Evolutionary conservation across 2,329 filamentous ascomycete species (phyloP).

Genomic region (Geosmithia putterillii): DNA sequence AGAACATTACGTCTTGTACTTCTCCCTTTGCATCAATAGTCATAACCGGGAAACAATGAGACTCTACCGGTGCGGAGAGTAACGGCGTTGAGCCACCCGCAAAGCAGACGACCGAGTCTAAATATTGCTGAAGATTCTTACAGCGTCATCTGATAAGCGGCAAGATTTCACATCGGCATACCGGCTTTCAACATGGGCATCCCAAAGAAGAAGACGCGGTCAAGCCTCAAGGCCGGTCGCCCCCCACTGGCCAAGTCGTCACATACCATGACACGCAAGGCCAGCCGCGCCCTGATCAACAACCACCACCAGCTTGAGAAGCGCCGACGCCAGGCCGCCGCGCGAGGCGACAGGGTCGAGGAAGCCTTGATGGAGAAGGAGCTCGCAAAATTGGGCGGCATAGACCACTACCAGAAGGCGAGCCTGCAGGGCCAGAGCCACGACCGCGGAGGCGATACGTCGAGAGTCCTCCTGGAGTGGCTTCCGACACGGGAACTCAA

Average conservation of each 20-base stretch:
- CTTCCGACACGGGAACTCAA: conserved; percentile 23
- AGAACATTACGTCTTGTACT: too few species aligned
- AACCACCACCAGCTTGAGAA: conserved; percentile 55
- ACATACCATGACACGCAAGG: conserved; percentile 50
- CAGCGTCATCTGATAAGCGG: too few species aligned
- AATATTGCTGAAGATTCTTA: too few species aligned
- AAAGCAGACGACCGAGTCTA: too few species aligned
- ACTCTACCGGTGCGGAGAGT: too few species aligned
- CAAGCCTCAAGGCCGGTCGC: conserved; percentile 36
- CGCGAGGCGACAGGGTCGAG: conserved; percentile 31
- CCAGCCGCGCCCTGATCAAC: conserved; percentile 53
- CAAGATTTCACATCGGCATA: background rate
- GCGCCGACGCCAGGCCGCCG: conserved; percentile 40
- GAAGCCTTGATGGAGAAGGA: conserved; percentile 34
- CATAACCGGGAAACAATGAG: too few species aligned
- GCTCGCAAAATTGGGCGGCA: conserved; percentile 45
- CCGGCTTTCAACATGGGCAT: background rate
- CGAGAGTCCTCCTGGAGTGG: conserved; percentile 52
- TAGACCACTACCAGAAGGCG: conserved; percentile 52
- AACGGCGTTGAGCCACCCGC: too few species aligned
- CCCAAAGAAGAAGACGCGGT: conserved; percentile 29
- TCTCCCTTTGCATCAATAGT: too few species aligned
- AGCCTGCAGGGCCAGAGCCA: conserved; percentile 56
- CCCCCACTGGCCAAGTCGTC: conserved; percentile 39
- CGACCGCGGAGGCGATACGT: conserved; percentile 57